Conservation (phyloP, 2,329 filamentous ascomycete species). For the Ophiocordyceps robertsii region DNA sequence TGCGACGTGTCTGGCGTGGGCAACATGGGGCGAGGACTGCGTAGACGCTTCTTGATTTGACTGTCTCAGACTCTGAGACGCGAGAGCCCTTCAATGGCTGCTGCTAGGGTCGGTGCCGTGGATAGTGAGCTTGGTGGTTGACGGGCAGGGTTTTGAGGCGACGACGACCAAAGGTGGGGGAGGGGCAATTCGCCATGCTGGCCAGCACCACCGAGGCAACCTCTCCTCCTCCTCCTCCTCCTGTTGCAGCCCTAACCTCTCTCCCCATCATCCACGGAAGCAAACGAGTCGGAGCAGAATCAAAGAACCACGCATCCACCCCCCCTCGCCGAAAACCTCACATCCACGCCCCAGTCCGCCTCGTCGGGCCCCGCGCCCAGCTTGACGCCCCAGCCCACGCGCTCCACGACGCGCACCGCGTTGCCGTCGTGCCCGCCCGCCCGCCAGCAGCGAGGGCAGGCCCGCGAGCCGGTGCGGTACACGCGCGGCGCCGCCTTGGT, state of each 20-base stretch:
- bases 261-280: too few relatives aligned
- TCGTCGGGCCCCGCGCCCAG: slow-evolving; percentile 31
- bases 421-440: slow-evolving; percentile 32
- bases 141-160: too few relatives aligned
- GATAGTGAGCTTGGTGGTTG: too few relatives aligned
- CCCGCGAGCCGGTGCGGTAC: slow-evolving; percentile 20
- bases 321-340: slow-evolving; percentile 11
- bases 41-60: not conserved
- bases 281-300: too few relatives aligned
- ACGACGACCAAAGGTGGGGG: too few relatives aligned
- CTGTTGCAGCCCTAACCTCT: too few relatives aligned
- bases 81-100: too few relatives aligned
- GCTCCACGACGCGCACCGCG: slow-evolving; percentile 28
- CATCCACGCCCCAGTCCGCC: slow-evolving; percentile 22
- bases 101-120: too few relatives aligned
- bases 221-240: too few relatives aligned
- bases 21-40: slow-evolving; percentile 46
- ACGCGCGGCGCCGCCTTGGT: slow-evolving; percentile 21
- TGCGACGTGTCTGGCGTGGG: slow-evolving; percentile 90
- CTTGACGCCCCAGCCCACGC: slow-evolving; percentile 28
- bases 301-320: slow-evolving; percentile 17
- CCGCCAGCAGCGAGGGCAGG: slow-evolving; percentile 27
- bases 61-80: not conserved
- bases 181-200: too few relatives aligned
- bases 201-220: too few relatives aligned